Evolutionary conservation across 192 early-diverging fungal species (phyloP), one percentile per base, ranked within the genome.

Genomic region (Mortierella alpina): DNA sequence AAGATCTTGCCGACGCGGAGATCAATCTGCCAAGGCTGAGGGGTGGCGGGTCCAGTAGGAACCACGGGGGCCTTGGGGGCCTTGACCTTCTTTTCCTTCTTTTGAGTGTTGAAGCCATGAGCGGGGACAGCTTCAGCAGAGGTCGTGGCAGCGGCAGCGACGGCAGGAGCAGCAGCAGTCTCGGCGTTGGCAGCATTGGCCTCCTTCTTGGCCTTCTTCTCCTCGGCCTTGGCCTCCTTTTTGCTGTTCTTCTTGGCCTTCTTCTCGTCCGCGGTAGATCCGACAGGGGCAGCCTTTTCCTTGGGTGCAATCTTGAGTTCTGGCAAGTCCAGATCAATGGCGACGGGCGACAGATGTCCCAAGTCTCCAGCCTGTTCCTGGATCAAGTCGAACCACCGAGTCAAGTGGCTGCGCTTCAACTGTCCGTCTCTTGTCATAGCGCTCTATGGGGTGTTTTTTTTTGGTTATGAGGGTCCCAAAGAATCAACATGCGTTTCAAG

Each of bases 1-100:
- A 94, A 58, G 57, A 99, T 96, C 67, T 91, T 90, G 45, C 97
- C 98, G 49, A 99, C 96, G 42, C 95, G 92, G 68, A 99, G 92
- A 84, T 99, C 96, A 45, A 99, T 87, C 80, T 95, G 92, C 52
- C 95, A 93, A 10, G 91, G 92, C 41, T 88, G 86, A 56, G 90
- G 88, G 10, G 75, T 64, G 51, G 74, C 78, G 48, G 86, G 77
- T 42, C 78, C 85, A 9, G 86, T 75, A 39, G 85, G 84, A 40
- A 82, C 84, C 53, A 75, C 84, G 44, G 82, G 65, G 52, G 84
- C 70, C 18, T 88, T 78, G 67, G 83, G 83, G 22, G 88, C 84
- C 86, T 91, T 87, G 63, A 85, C 75, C 73, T 86, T 86, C 85
- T 90, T 89, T 22, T 86, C 83, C 75, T 90, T 89, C 76, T 87